Evolutionary conservation across 164 flowering plant species (phyloP), one percentile per base, ranked within the genome.

Genomic region (Vitis rupestris): DNA sequence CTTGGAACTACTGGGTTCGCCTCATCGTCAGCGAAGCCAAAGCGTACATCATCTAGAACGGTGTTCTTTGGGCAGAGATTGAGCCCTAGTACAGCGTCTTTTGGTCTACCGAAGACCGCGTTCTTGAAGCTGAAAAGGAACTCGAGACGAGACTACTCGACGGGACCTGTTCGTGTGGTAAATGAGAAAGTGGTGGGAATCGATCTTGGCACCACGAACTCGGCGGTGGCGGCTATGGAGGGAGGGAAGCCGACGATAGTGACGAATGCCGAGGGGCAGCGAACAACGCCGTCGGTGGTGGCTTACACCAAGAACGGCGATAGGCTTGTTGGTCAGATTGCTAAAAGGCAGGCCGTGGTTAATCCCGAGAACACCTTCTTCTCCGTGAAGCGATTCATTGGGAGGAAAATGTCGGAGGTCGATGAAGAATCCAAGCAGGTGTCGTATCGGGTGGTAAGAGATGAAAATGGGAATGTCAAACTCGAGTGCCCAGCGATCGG

Each of bases 291-390:
- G 44, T 37, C 44, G 44, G 44, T 37, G 44, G 44, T 37, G 4
- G 44, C 44, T 37, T 37, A 37, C 7, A 23, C 27, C 27, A 37
- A 37, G 44, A 37, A 37, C 44, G 44, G 44, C 44, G 7, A 23
- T 23, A 23, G 27, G 27, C 7, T 88, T 12, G 92, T 88, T 0
- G 92, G 92, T 3, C 92, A 88, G 80, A 84, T 23, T 71, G 89
- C 92, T 14, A 88, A 88, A 81, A 72, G 91, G 75, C 91, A 89
- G 73, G 90, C 94, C 2, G 94, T 89, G n/a, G 94, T 89, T 52
- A 87, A 87, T 72, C 91, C 91, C 2, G 90, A 86, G 78, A 89
- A 87, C 63, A 89, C 94, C 9, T 87, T 87, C 69, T 87, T 70
- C 66, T 86, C 90, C 15, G 94, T 89, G 63, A 89, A 23, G 27